These are phyloP conservation scores for Fusarium fracticaudum DNA, from an alignment of 2,329 filamentous ascomycete species.

Conservation along the genomic window DNA sequence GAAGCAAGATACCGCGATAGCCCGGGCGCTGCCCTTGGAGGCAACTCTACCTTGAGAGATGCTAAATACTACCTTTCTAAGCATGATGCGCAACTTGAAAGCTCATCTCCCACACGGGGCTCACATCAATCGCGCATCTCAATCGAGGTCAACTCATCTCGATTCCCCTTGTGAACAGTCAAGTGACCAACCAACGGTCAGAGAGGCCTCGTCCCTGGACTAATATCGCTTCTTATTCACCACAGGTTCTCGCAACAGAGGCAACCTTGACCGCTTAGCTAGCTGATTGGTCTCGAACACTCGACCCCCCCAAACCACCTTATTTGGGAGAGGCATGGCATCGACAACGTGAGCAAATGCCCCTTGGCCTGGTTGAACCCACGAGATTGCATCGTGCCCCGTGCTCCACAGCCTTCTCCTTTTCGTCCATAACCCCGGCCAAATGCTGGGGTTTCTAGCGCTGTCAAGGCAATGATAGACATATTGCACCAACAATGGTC, in stretches of 20 bases:
- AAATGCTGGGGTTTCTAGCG: constrained; percentile 15
- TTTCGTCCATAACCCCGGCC: constrained; percentile 28
- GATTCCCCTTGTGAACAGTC: constrained; percentile 8
- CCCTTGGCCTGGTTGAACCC: constrained; percentile 29
- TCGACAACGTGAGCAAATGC: constrained; percentile 15
- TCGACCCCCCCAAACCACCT: background rate
- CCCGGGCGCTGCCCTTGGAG: background rate
- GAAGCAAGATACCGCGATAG: background rate
- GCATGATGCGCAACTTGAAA: constrained; percentile 13
- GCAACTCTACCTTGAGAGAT: background rate
- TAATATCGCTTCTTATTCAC: constrained; percentile 39
- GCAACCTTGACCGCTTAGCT: constrained; percentile 28
- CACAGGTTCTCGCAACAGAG: constrained; percentile 6
- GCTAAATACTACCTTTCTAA: background rate
- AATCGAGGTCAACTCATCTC: constrained; percentile 9
- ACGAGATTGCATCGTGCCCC: constrained; percentile 41
- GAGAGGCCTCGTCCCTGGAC: constrained; percentile 13
- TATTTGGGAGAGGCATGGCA: constrained; percentile 19
- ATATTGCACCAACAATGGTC: constrained; percentile 41
- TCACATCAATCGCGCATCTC: constrained; percentile 11
- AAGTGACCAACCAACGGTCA: constrained; percentile 31
- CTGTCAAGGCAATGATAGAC: constrained; percentile 34
- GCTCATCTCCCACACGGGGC: constrained; percentile 36
- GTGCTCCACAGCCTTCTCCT: constrained; percentile 43
- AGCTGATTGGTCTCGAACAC: constrained; percentile 12